Evolutionary conservation across 192 early-diverging fungal species (phyloP), one percentile per base, ranked within the genome.

Genomic region (Chytriomyces sp.): DNA sequence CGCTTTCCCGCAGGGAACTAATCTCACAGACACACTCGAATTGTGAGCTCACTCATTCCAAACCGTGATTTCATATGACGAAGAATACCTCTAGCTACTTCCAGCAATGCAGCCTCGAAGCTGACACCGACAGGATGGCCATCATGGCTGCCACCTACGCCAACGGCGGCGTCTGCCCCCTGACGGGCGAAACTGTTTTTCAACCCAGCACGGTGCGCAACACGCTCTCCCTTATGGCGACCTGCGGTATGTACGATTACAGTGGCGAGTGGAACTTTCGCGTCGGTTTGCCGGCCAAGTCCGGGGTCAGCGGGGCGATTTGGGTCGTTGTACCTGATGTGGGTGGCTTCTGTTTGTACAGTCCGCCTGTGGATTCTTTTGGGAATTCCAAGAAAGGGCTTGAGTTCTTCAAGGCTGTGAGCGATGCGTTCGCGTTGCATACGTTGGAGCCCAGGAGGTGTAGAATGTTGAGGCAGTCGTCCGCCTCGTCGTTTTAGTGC

Each of bases 161-260:
- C 33, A 71, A 71, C 25, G 64, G 60, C 39, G 72, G 72, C 31
- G 34, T 65, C 38, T 73, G 72, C 52, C 72, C 72, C 7, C 30
- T 67, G 8, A 73, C 72, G 3, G 59, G 59, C 19, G 19, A 26
- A 31, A 40, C 34, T 6, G 31, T 73, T 2, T 70, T 73, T 30
- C 36, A 71, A 26, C 41, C 72, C 4, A 41, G 36, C 38, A 73
- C 72, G 39, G 56, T 57, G 32, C 60, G 72, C 8, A 67, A 69
- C 44, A 54, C 25, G 30, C 38, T 73, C 14, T 73, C 72, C 3
- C 61, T 73, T 19, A 73, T 73, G 72, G 56, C 40, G 22, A 70
- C 72, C 30, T 73, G 72, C 31, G 72, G 72, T 32, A 44, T 73
- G 52, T 73, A 73, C 61, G 72, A 73, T 41, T 73, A 73, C 32